phyloP scores from a whole-genome alignment of 2,329 filamentous ascomycete species.

The Fusarium sp. region DNA sequence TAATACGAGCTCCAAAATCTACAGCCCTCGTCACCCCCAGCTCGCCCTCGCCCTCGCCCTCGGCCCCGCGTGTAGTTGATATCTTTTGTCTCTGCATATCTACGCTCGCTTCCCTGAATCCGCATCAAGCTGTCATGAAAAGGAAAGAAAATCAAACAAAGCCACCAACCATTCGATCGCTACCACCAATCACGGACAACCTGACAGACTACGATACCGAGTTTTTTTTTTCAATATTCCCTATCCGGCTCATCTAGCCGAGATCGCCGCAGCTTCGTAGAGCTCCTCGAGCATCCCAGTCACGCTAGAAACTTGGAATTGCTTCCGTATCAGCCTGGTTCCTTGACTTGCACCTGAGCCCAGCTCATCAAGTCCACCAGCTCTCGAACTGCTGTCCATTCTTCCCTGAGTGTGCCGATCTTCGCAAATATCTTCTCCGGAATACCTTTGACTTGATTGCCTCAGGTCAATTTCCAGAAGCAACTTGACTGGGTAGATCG shows the following conservation, averaged over 20 bases:
- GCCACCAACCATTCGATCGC: constrained; percentile 50
- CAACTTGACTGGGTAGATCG: constrained; percentile 29
- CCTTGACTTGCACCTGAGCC: constrained; percentile 21
- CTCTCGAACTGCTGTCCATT: constrained; percentile 24
- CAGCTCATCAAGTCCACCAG: constrained; percentile 18
- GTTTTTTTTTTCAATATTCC: constrained; percentile 29
- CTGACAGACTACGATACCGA: constrained; percentile 12
- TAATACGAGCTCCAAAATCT: constrained; percentile 28
- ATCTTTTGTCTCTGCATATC: constrained; percentile 40
- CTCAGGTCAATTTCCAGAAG: constrained; percentile 26
- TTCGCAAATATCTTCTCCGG: constrained; percentile 22
- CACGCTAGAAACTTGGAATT: constrained; percentile 31
- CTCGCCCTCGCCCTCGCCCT: constrained; percentile 27
- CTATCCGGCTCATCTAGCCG: constrained; percentile 16
- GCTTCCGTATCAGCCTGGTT: constrained; percentile 29
- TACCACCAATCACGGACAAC: constrained; percentile 43
- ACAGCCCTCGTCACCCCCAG: constrained; percentile 17
- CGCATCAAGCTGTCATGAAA: constrained; percentile 22
- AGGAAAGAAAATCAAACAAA: constrained; percentile 38
- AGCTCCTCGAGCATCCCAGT: constrained; percentile 31
- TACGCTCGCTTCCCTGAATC: constrained; percentile 50
- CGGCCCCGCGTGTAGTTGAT: constrained; percentile 37
- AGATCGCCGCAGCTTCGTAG: constrained; percentile 35
- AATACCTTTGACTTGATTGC: constrained; percentile 25
- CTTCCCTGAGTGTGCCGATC: constrained; percentile 28